Conservation (phyloP, 768 basidiomycete genomes). For the Rhodotorula taiwanensis region DNA sequence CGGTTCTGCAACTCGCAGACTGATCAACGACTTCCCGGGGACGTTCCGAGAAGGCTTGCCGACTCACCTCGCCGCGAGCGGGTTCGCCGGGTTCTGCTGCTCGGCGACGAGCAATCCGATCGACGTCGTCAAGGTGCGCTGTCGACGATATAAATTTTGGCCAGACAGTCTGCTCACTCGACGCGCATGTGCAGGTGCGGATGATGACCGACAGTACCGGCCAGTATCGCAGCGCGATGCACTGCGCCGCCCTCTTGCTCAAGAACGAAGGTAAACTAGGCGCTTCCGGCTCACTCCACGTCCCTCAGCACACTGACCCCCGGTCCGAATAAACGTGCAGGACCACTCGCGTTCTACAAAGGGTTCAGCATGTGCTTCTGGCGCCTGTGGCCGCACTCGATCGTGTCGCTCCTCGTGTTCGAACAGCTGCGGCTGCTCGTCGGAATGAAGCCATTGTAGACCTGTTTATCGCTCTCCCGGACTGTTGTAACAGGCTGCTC, state of each 20-base stretch:
- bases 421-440: slow-evolving; percentile 24
- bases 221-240: slow-evolving; percentile 24
- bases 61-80: slow-evolving; percentile 37
- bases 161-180: background rate
- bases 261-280: slow-evolving; percentile 36
- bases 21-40: slow-evolving; percentile 34
- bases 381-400: slow-evolving; percentile 30
- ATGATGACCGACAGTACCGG: slow-evolving; percentile 39
- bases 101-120: slow-evolving; percentile 34
- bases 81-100: slow-evolving; percentile 39
- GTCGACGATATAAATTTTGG: background rate
- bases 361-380: slow-evolving; percentile 36
- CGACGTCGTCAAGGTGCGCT: slow-evolving; percentile 30
- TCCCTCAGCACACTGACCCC: too few species aligned
- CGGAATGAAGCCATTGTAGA: slow-evolving; percentile 23
- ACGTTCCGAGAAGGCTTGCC: slow-evolving; percentile 36
- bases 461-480: background rate
- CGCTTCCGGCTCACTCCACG: too few species aligned
- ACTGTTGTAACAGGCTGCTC: too few species aligned
- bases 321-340: background rate
- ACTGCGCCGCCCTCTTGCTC: slow-evolving; percentile 33
- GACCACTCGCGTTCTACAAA: slow-evolving; percentile 31
- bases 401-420: slow-evolving; percentile 26
- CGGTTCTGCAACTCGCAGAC: too few species aligned
- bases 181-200: slow-evolving; percentile 33